Percentiles rank a stretch among this genome's conserved stretches.
Conservation (phyloP, 176 grass and related monocot genomes). For the Olyra latifolia region DNA sequence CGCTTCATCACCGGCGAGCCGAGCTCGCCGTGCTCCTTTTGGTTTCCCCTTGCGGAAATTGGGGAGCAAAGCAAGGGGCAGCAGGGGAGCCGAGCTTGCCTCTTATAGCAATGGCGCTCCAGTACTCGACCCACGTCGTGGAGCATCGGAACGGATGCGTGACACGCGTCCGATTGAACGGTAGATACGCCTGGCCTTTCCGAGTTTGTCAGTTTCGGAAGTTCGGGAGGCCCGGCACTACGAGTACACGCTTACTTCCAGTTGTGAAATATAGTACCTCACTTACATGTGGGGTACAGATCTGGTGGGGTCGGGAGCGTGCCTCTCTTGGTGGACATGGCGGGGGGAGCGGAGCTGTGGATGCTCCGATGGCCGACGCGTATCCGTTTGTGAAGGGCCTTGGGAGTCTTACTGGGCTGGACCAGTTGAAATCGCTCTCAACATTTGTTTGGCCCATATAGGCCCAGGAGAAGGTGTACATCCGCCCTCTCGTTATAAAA, state of each 20-base stretch:
- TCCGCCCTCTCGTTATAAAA: not conserved
- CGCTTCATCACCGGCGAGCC: slow-evolving; percentile 37
- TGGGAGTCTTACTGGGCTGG: not conserved
- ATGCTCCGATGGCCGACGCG: not conserved
- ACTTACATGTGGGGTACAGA: not conserved
- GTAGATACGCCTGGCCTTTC: not conserved
- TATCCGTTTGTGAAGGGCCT: not conserved
- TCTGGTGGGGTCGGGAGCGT: not conserved
- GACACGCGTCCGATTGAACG: not conserved
- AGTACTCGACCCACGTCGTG: not conserved
- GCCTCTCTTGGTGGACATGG: not conserved
- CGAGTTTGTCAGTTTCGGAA: not conserved
- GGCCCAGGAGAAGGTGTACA: not conserved
- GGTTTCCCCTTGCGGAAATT: slow-evolving; percentile 9
- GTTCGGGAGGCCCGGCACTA: not conserved
- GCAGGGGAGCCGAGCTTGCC: not conserved
- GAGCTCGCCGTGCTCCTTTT: not conserved
- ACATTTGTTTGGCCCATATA: not conserved
- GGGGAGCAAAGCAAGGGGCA: not conserved
- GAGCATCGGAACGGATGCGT: not conserved
- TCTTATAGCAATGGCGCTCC: not conserved
- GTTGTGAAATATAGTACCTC: not conserved
- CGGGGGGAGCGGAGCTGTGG: not conserved
- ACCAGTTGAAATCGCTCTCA: not conserved
- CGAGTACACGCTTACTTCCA: not conserved